Base-by-base conservation (phyloP, 2,329 filamentous ascomycete genomes). In the Colletotrichum cuscutae region DNA sequence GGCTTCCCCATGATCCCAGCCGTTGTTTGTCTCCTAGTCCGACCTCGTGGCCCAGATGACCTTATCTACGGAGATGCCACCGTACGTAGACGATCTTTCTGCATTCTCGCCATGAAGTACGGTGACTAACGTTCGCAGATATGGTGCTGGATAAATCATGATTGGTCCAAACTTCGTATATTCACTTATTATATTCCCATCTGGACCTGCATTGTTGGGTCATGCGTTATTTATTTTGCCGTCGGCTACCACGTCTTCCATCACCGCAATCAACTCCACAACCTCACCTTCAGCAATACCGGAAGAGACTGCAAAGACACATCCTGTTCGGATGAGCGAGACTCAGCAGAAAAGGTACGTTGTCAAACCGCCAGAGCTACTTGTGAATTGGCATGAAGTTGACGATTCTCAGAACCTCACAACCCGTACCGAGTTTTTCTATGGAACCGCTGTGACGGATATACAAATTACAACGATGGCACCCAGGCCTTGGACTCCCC, bases 1-100 rank as follows among this genome's bases (percentile, higher is more conserved):
- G 93, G 93, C 0, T 77, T 93, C 1, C 93, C 94, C 0, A 90
- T 92, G 35, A 79, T 93, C 42, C 92, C 93, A 9, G 89, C 93
- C 0, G 78, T 95, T 32, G 83, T 88, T 24, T 90, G 93, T 73
- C 85, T 95, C 32, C 86, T 93, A 59, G 82, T 93, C 19, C 58
- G 66, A 12, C 74, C 74, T 6, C 24, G 59, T 13, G 69, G 62
- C 7, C 69, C 69, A 11, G 12, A 54, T 5, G 58, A 73, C 24
- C 49, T 42, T 24, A 75, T 89, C 1, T 91, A 90, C 73, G 89
- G 89, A 13, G 83, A 90, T 79, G 89, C 89, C 26, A 90, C 88
- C 32, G 89, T 90, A 77, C 76, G 86, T 80, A 5, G 5, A 37
- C 3, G 13, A 4, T 12, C 24, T 12, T 9, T 5, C 2, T 49